Evolutionary conservation across 2,329 filamentous ascomycete species (phyloP).

Genomic region (Pleomassaria siparia): DNA sequence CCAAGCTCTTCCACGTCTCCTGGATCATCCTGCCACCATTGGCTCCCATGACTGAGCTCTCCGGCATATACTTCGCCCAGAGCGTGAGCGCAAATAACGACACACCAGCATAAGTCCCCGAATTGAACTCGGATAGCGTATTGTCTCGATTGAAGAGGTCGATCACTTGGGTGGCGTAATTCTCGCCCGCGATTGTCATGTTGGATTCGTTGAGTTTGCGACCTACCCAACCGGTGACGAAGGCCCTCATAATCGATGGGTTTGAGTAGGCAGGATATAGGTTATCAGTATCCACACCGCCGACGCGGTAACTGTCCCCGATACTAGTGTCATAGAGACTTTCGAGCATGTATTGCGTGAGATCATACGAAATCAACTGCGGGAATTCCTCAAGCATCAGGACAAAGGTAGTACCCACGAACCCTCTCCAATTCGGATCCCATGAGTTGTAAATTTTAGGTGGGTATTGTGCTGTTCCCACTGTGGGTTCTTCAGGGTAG

Average conservation of each 20-base stretch:
- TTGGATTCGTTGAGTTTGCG: constrained; percentile 56
- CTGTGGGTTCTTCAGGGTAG: constrained; percentile 59
- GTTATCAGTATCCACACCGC: constrained; percentile 62
- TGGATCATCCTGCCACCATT: constrained; percentile 56
- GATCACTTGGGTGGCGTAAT: constrained; percentile 58
- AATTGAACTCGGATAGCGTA: constrained; percentile 65
- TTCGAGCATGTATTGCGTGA: constrained; percentile 52
- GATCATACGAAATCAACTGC: constrained; percentile 46
- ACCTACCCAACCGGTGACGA: constrained; percentile 62
- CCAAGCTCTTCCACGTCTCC: constrained; percentile 56
- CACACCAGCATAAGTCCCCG: constrained; percentile 64
- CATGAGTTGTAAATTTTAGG: constrained; percentile 57
- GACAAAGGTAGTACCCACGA: constrained; percentile 61
- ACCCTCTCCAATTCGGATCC: constrained; percentile 68
- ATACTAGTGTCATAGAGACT: constrained; percentile 58
- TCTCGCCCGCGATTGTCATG: constrained; percentile 60
- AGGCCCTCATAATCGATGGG: constrained; percentile 63
- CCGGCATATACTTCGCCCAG: constrained; percentile 61
- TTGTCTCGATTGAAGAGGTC: constrained; percentile 58
- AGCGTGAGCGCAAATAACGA: constrained; percentile 61
- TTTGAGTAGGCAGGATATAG: constrained; percentile 65
- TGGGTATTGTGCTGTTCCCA: constrained; percentile 56
- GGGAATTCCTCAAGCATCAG: constrained; percentile 62
- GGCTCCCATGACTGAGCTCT: constrained; percentile 55
- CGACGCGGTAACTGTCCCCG: constrained; percentile 64